A percentile compares a stretch with the other conserved stretches of the same genome.
These are phyloP conservation scores for Entomortierella chlamydospora DNA, from an alignment of 192 early-diverging fungal species.

Conservation along the genomic window DNA sequence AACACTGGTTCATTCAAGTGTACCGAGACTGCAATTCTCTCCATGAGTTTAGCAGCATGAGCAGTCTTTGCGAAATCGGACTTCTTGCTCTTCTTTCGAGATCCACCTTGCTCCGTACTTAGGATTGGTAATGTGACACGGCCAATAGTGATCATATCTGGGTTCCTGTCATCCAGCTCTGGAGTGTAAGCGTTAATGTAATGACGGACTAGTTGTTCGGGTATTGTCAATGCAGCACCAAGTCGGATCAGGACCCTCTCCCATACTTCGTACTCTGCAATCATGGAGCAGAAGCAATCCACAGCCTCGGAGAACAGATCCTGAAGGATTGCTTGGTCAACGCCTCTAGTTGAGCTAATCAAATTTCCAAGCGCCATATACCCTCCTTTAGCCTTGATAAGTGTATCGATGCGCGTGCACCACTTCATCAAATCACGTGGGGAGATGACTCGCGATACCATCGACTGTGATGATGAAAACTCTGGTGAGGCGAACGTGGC, in stretches of 20 bases:
- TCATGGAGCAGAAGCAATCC: constrained; percentile 89
- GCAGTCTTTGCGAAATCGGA: constrained; percentile 91
- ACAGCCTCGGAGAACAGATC: constrained; percentile 85
- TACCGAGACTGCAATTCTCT: constrained; percentile 86
- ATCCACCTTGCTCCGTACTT: constrained; percentile 36
- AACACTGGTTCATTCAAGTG: constrained; percentile 86
- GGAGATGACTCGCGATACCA: constrained; percentile 70
- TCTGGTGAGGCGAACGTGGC: constrained; percentile 37
- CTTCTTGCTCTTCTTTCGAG: constrained; percentile 43
- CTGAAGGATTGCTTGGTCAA: constrained; percentile 64
- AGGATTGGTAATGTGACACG: constrained; percentile 63
- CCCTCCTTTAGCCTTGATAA: constrained; percentile 53
- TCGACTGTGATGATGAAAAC: constrained; percentile 52
- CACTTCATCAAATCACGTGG: constrained; percentile 93
- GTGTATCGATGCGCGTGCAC: constrained; percentile 78
- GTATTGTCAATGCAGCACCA: constrained; percentile 76
- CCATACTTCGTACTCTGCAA: constrained; percentile 75
- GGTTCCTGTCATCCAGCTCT: constrained; percentile 53
- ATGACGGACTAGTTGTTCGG: constrained; percentile 73
- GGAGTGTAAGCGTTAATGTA: constrained; percentile 80
- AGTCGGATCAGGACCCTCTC: constrained; percentile 69
- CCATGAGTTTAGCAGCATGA: constrained; percentile 82
- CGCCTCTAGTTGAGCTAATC: constrained; percentile 46
- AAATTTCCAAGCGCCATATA: constrained; percentile 36
- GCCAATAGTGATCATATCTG: constrained; percentile 60